A percentile compares a stretch with the other conserved stretches of the same genome.
Conservation (phyloP, 176 grass and related monocot genomes). For the Zoysia pacifica region DNA sequence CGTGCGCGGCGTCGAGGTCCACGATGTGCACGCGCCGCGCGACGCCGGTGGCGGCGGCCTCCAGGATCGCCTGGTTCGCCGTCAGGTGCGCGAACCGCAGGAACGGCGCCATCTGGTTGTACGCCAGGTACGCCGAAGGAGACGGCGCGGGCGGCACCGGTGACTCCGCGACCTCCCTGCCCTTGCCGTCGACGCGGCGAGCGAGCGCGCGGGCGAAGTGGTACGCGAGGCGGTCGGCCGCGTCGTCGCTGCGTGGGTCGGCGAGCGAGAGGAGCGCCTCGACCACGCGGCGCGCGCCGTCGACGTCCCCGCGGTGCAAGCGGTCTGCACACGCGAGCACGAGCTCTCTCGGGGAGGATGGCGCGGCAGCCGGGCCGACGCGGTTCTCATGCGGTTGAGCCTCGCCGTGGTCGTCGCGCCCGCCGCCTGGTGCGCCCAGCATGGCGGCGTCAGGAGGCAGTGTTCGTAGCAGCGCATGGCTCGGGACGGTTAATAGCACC, state of each 20-base stretch:
- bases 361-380: neutral
- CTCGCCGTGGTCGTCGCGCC: slow-evolving; percentile 4
- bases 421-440: slow-evolving; percentile 31
- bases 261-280: slow-evolving; percentile 34
- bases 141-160: neutral
- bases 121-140: slow-evolving; percentile 64
- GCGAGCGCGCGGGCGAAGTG: slow-evolving; percentile 71
- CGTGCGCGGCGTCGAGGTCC: slow-evolving; percentile 77
- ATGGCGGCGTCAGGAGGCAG: slow-evolving; percentile 50
- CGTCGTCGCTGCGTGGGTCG: slow-evolving; percentile 58
- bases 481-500: slow-evolving; percentile 51
- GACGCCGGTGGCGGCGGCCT: slow-evolving; percentile 36
- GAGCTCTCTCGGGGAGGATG: slow-evolving; percentile 37
- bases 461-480: slow-evolving; percentile 28
- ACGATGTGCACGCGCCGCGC: slow-evolving; percentile 78
- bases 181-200: slow-evolving; percentile 31
- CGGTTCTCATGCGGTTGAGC: neutral
- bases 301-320: slow-evolving; percentile 61
- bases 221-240: slow-evolving; percentile 70
- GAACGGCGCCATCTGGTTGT: slow-evolving; percentile 91
- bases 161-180: no score
- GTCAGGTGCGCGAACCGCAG: slow-evolving; percentile 92
- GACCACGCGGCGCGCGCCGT: slow-evolving; percentile 40
- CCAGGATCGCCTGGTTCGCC: slow-evolving; percentile 94
- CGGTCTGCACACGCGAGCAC: slow-evolving; percentile 62